These are phyloP conservation scores for Xylaria sp. DNA, from an alignment of 2,329 filamentous ascomycete genomes.

Conservation along the genomic window DNA sequence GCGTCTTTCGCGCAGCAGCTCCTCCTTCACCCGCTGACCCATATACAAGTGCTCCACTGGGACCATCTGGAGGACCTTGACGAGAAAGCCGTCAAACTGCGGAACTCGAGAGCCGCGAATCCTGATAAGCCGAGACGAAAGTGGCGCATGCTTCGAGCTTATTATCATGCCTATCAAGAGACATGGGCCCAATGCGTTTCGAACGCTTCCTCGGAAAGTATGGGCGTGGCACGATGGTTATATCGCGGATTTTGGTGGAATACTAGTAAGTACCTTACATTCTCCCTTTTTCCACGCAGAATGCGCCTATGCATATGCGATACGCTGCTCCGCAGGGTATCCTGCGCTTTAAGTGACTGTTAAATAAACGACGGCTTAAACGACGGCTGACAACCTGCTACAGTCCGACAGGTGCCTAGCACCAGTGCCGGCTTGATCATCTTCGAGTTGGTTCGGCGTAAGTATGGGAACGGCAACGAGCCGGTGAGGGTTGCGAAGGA, in stretches of 20 bases:
- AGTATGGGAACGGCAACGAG: slow-evolving; percentile 67
- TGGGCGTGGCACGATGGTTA: slow-evolving; percentile 63
- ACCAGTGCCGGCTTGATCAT: slow-evolving; percentile 78
- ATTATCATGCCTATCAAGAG: slow-evolving; percentile 72
- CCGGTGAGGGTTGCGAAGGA: slow-evolving; percentile 67
- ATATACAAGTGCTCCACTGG: slow-evolving; percentile 74
- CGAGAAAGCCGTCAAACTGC: slow-evolving; percentile 55
- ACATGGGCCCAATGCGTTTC: slow-evolving; percentile 63
- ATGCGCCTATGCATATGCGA: not conserved
- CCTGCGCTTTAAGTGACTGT: slow-evolving; percentile 1
- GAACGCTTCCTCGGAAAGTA: slow-evolving; percentile 59
- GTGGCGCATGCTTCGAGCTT: slow-evolving; percentile 63
- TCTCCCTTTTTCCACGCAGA: not conserved
- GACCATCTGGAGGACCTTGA: slow-evolving; percentile 74
- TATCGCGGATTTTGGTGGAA: slow-evolving; percentile 74
- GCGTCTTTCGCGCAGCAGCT: slow-evolving; percentile 71
- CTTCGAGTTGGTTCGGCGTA: slow-evolving; percentile 74
- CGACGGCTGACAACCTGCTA: not conserved
- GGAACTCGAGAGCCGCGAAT: slow-evolving; percentile 36
- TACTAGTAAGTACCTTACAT: slow-evolving; percentile 45
- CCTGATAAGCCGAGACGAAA: slow-evolving; percentile 40
- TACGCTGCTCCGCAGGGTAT: not conserved
- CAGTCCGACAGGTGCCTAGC: slow-evolving; percentile 70
- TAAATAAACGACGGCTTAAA: not conserved
- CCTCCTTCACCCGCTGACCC: slow-evolving; percentile 70